Conservation (phyloP, 148 eudicot species). For the Nepenthes mirabilis region DNA sequence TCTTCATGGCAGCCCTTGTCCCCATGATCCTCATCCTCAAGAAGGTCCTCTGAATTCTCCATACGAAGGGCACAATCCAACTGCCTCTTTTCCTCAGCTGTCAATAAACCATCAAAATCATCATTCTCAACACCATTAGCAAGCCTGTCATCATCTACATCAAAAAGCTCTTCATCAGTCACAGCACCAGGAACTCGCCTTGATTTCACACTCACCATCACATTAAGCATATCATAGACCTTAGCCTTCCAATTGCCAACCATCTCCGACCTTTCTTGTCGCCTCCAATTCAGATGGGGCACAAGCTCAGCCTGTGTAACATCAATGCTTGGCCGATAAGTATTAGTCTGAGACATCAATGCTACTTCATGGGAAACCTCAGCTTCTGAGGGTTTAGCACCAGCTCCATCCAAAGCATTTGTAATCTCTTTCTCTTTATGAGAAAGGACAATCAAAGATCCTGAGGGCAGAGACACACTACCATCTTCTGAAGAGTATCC, state of each 20-base stretch:
- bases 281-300: slow-evolving; percentile 48
- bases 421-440: slow-evolving; percentile 53
- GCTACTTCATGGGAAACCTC: slow-evolving; percentile 21
- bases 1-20: slow-evolving; percentile 32
- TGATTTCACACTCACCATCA: slow-evolving; percentile 77
- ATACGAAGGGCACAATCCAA: slow-evolving; percentile 68
- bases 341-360: slow-evolving; percentile 51
- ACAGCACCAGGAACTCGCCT: slow-evolving; percentile 90
- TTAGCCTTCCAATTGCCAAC: slow-evolving; percentile 58
- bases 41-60: slow-evolving; percentile 43
- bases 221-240: slow-evolving; percentile 60
- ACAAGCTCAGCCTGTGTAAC: slow-evolving; percentile 59
- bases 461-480: slow-evolving; percentile 21
- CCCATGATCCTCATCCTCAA: slow-evolving; percentile 49
- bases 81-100: slow-evolving; percentile 74
- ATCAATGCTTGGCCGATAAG: slow-evolving; percentile 56
- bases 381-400: slow-evolving; percentile 40
- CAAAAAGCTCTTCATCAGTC: slow-evolving; percentile 59
- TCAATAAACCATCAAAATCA: slow-evolving; percentile 55
- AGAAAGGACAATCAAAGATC: slow-evolving; percentile 45
- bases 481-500: slow-evolving; percentile 24
- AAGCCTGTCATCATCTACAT: slow-evolving; percentile 4
- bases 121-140: slow-evolving; percentile 8
- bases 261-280: slow-evolving; percentile 46
- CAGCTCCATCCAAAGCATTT: slow-evolving; percentile 53